A percentile compares a stretch with the other conserved stretches of the same genome.
Conservation (phyloP, 2,329 filamentous ascomycete species). For the Alternaria sp. region DNA sequence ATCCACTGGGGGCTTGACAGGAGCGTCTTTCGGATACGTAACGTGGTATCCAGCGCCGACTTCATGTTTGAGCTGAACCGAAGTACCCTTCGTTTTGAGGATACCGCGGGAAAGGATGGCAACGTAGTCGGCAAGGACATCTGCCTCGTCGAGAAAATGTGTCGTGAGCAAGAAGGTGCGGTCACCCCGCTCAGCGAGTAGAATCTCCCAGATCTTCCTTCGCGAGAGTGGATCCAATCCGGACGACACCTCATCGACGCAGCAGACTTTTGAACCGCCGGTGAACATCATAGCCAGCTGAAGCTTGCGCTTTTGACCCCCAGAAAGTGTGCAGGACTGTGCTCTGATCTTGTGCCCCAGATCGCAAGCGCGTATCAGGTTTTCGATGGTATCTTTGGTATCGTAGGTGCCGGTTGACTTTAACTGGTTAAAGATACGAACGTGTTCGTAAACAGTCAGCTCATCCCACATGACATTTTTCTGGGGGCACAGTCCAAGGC, state of each 20-base stretch:
- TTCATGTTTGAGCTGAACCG: conserved; percentile 81
- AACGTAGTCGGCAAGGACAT: conserved; percentile 86
- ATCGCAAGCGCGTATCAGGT: conserved; percentile 74
- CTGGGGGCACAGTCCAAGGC: conserved; percentile 86
- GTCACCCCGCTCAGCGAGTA: conserved; percentile 80
- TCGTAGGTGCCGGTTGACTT: conserved; percentile 66
- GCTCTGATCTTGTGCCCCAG: conserved; percentile 76
- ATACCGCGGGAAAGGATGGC: conserved; percentile 85
- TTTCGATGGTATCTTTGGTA: conserved; percentile 63
- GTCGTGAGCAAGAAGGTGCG: conserved; percentile 88
- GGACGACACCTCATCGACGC: conserved; percentile 88
- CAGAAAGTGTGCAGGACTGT: conserved; percentile 77
- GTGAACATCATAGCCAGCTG: conserved; percentile 96
- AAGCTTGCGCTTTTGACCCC: conserved; percentile 89
- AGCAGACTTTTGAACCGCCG: conserved; percentile 85
- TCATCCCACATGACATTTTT: conserved; percentile 95
- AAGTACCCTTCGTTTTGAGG: conserved; percentile 81
- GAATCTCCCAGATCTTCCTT: conserved; percentile 92
- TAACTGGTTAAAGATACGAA: conserved; percentile 80
- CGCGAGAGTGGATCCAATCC: conserved; percentile 86
- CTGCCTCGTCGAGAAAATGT: conserved; percentile 92
- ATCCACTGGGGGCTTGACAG: conserved; percentile 58
- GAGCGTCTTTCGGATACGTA: conserved; percentile 39
- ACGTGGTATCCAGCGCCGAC: conserved; percentile 86
- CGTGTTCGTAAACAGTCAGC: conserved; percentile 83